Conservation (phyloP, 352 stramenopile genomes). For the Pythium plurisporium region DNA sequence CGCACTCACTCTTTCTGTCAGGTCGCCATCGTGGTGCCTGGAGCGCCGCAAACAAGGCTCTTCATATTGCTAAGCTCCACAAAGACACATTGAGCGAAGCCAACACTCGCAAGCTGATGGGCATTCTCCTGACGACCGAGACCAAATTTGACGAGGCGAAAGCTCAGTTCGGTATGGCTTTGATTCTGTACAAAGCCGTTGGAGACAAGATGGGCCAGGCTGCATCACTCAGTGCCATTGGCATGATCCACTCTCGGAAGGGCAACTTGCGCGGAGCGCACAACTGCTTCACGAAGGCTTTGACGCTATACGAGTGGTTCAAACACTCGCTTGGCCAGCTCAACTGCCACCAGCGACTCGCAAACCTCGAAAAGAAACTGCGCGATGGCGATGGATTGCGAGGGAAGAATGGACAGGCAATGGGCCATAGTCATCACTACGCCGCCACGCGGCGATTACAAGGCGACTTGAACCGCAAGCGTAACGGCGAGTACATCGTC, state of each 20-base stretch:
- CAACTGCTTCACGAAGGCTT: conserved; percentile 75
- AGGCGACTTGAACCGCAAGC: conserved; percentile 78
- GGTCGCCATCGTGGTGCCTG: conserved; percentile 66
- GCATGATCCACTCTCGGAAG: conserved; percentile 79
- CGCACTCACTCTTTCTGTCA: conserved; percentile 68
- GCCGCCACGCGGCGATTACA: conserved; percentile 65
- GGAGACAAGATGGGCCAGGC: conserved; percentile 76
- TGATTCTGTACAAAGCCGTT: conserved; percentile 72
- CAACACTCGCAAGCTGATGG: conserved; percentile 77
- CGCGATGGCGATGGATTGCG: conserved; percentile 57
- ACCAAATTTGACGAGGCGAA: conserved; percentile 83
- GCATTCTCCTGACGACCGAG: conserved; percentile 70
- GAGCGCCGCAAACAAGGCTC: conserved; percentile 65
- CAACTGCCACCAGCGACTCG: conserved; percentile 77
- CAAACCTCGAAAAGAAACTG: conserved; percentile 82
- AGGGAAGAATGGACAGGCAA: conserved; percentile 49
- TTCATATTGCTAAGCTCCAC: conserved; percentile 74
- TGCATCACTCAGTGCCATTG: conserved; percentile 66
- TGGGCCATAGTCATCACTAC: conserved; percentile 75
- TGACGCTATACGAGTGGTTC: conserved; percentile 82
- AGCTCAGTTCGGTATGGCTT: conserved; percentile 64
- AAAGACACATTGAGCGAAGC: conserved; percentile 62
- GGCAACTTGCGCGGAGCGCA: conserved; percentile 71
- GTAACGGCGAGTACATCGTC: conserved; percentile 75
- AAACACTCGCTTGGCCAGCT: conserved; percentile 73